These are phyloP conservation scores for Sporothrix brasiliensis DNA, from an alignment of 2,329 filamentous ascomycete species.

Conservation along the genomic window DNA sequence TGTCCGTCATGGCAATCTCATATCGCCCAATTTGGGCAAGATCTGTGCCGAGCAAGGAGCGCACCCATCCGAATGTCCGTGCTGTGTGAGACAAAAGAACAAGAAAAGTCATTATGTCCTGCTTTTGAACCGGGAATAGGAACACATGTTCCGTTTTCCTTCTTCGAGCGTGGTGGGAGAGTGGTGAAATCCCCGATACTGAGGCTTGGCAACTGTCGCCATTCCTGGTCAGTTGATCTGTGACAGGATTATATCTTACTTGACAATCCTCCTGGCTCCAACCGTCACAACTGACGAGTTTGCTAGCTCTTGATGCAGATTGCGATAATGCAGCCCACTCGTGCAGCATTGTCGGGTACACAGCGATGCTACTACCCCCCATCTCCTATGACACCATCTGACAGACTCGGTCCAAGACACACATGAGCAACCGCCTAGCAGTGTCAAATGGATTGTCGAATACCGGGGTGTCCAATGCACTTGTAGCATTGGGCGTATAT, in stretches of 20 bases:
- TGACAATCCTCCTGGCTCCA: background rate
- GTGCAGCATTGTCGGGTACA: background rate
- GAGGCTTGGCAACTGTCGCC: conserved; percentile 17
- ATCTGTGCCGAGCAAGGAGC: background rate
- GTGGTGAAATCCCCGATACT: background rate
- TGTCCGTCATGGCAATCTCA: background rate
- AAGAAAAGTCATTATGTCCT: background rate
- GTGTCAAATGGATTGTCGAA: background rate
- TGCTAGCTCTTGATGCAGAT: conserved; percentile 9
- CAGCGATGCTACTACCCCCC: background rate
- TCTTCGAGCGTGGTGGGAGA: background rate
- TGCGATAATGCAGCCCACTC: background rate
- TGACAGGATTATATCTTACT: background rate
- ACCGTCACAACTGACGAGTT: no score
- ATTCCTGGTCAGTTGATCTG: conserved; percentile 1
- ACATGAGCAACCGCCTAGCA: background rate
- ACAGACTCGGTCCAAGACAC: conserved; percentile 16
- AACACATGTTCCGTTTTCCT: background rate
- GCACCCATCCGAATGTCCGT: conserved; percentile 17
- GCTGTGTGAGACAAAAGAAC: background rate
- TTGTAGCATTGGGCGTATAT: background rate
- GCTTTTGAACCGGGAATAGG: background rate
- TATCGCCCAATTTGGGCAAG: background rate
- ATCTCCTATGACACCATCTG: background rate
- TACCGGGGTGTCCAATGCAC: background rate